Evolutionary conservation across 345 rosid species (phyloP).

Genomic region (Citrus sp.): DNA sequence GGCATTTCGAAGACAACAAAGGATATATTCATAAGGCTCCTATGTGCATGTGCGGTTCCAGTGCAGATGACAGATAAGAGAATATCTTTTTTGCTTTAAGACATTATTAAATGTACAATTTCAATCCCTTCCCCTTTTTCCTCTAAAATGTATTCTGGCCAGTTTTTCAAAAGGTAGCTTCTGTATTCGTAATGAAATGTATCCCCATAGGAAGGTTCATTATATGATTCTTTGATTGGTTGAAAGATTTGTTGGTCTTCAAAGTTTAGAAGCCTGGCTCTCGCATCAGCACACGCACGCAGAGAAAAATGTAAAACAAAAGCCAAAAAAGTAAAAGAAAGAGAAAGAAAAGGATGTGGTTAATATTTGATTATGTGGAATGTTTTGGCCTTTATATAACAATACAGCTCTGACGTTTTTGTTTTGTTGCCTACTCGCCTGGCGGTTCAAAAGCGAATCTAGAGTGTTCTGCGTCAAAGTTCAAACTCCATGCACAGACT

Average conservation of each 20-base stretch:
- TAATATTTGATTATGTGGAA: background rate
- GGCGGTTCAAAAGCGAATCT: too few species aligned
- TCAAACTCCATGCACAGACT: too few species aligned
- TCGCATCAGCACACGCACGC: too few species aligned
- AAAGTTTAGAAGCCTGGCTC: too few species aligned
- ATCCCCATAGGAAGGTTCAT: background rate
- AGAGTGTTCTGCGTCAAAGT: too few species aligned
- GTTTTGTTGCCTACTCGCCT: too few species aligned
- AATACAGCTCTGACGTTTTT: too few species aligned
- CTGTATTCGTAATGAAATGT: background rate
- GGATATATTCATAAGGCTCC: background rate
- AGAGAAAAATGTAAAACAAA: background rate
- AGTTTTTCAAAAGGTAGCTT: background rate
- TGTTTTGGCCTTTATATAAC: too few species aligned
- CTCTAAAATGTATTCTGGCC: background rate
- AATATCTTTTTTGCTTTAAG: background rate
- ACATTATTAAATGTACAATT: background rate
- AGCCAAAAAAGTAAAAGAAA: too few species aligned
- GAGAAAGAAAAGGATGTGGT: background rate
- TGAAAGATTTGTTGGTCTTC: background rate
- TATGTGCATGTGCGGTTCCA: background rate
- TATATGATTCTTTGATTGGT: constrained; percentile 21
- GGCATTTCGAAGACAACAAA: background rate
- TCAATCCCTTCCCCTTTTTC: background rate
- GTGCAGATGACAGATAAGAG: background rate